These are phyloP conservation scores for Naegleria gruberi DNA, from an alignment of 208 protist genomes.

Conservation along the genomic window DNA sequence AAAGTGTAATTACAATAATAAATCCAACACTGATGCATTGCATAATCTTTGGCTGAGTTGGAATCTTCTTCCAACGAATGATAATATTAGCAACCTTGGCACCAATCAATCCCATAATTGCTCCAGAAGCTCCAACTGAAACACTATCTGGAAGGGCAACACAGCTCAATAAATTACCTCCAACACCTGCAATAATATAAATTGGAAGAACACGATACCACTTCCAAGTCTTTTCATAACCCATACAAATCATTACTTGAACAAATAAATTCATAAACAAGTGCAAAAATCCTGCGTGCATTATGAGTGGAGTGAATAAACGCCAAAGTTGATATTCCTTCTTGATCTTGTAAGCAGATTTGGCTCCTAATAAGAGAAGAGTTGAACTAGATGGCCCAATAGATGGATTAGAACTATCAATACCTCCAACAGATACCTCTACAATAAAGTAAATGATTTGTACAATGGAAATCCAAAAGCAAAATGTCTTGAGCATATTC, in stretches of 20 bases:
- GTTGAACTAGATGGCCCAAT: neutral
- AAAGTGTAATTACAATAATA: neutral
- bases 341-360: neutral
- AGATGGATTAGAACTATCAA: neutral
- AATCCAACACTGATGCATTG: neutral
- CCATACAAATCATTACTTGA: neutral
- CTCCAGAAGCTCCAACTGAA: slow-evolving; percentile 10
- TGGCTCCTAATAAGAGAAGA: neutral
- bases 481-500: neutral
- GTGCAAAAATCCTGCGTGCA: neutral
- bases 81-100: neutral
- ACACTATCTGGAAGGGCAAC: neutral
- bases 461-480: neutral
- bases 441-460: slow-evolving; percentile 24
- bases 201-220: neutral
- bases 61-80: neutral
- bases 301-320: neutral
- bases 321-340: slow-evolving; percentile 11
- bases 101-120: slow-evolving; percentile 3
- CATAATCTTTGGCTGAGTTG: neutral
- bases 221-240: neutral
- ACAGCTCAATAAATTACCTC: neutral
- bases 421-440: neutral
- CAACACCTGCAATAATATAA: neutral
- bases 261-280: slow-evolving; percentile 12